Percentiles rank a stretch among this genome's conserved stretches.
These are phyloP conservation scores for Cystoderma amianthinum DNA, from an alignment of 768 basidiomycete species.

Conservation along the genomic window DNA sequence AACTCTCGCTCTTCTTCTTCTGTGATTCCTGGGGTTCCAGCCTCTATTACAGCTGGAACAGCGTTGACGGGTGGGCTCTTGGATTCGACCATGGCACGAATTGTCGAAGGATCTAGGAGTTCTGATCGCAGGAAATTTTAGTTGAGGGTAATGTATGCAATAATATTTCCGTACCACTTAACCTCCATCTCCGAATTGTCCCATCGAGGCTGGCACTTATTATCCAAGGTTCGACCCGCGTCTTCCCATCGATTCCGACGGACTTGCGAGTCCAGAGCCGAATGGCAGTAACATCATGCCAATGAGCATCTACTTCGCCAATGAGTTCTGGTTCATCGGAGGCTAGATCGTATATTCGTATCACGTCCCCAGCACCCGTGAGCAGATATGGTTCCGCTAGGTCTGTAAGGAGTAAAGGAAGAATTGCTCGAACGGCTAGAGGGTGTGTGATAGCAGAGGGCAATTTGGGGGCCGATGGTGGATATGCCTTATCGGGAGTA, in stretches of 20 bases:
- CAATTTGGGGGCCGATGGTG: conserved; percentile 20
- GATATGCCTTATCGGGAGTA: conserved; percentile 31
- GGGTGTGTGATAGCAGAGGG: conserved; percentile 53
- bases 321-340: conserved; percentile 59
- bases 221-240: conserved; percentile 71
- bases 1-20: conserved; percentile 90
- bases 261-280: conserved; percentile 60
- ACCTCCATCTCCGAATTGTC: conserved; percentile 81
- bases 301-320: conserved; percentile 78
- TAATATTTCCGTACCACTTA: conserved; percentile 43
- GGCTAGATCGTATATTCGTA: conserved; percentile 78
- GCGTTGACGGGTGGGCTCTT: too few species aligned
- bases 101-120: conserved; percentile 31
- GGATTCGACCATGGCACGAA: too few species aligned
- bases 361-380: conserved; percentile 78
- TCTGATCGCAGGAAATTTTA: conserved; percentile 19
- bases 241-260: conserved; percentile 33
- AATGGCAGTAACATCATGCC: conserved; percentile 80
- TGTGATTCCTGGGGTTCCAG: too few species aligned
- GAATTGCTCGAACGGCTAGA: conserved; percentile 62
- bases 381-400: conserved; percentile 71
- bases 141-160: neutral
- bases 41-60: too few species aligned
- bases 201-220: conserved; percentile 81
- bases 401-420: conserved; percentile 58